Evolutionary conservation across 2,329 filamentous ascomycete species (phyloP), one percentile per base, ranked within the genome.

Genomic region (Phymatotrichopsis omnivora): DNA sequence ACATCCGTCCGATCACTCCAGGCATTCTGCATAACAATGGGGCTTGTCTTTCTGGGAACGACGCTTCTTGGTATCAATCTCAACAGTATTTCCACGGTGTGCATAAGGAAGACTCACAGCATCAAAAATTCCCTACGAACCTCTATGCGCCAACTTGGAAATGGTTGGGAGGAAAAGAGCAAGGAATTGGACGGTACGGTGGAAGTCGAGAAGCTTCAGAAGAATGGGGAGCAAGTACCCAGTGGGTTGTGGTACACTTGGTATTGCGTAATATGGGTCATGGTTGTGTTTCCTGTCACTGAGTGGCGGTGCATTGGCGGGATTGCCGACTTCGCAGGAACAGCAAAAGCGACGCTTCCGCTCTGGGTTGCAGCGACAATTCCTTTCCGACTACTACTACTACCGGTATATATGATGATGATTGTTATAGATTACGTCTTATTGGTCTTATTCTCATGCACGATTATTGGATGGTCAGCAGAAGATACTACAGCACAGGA

Each of bases 1-100:
- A 5, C 28, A 16, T 20, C 14, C 8, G 25, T 20, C 25, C 25
- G 34, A 22, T 40, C 43, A 16, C 19, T 46, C 11, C 25, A 17
- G 7, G 29, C 36, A 14, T 46, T 46, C 34, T 27, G 20, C n/a
- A 25, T 34, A 33, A 46, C 43, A 2, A 46, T 46, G 36, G 43
- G 43, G 12, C 8, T 27, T 17, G 28, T 46, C 23, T 32, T 41
- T 14, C 2, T 41, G 4, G 29, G n/a, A 11, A 46, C 43, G 0
- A 19, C 30, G 11, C 7, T 46, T 12, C 23, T 46, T 7, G 43
- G 43, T 6, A 27, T 46, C 22, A 46, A 46, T 22, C 43, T 46
- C 16, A 36, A 36, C 6, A 46, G 43, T 22, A 28, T 46, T 24
- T 22, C 41, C n/a, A 27, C 37, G 4, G n/a, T 46, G 10, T 12